Evolutionary conservation across 495 filamentous ascomycete genomes (phyloP).

Genomic region (Ramalina intermedia): DNA sequence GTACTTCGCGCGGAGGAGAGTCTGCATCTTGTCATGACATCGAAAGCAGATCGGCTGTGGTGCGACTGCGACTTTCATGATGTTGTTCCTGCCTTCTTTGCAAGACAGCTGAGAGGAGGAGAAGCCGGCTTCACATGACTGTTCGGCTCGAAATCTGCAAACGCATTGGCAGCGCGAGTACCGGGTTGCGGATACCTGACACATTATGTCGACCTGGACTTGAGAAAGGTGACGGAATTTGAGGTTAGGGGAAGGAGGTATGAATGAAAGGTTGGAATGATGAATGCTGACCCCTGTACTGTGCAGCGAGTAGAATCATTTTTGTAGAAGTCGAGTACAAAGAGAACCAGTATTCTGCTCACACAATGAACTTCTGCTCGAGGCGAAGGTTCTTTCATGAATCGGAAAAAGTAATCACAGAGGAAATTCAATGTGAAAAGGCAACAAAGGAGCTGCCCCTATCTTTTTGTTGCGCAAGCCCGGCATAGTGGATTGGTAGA

Average conservation of each 20-base stretch:
- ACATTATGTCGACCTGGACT: not conserved
- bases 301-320: too few species aligned
- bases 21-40: not conserved
- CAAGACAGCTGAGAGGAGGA: not conserved
- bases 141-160: not conserved
- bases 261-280: not conserved
- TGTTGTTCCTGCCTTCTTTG: not conserved
- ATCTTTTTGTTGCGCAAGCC: too few species aligned
- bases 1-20: not conserved
- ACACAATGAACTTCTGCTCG: too few species aligned
- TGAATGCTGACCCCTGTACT: not conserved
- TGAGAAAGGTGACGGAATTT: not conserved
- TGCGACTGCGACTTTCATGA: not conserved
- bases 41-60: not conserved
- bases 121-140: not conserved
- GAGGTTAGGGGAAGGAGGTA: not conserved
- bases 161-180: not conserved
- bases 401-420: too few species aligned
- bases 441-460: too few species aligned
- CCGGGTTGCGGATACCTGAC: not conserved
- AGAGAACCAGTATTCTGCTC: too few species aligned
- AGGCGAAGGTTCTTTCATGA: too few species aligned
- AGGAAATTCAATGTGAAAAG: too few species aligned
- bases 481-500: too few species aligned
- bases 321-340: too few species aligned